phyloP scores from a whole-genome alignment of 345 rosid species.

The Populus nigra region DNA sequence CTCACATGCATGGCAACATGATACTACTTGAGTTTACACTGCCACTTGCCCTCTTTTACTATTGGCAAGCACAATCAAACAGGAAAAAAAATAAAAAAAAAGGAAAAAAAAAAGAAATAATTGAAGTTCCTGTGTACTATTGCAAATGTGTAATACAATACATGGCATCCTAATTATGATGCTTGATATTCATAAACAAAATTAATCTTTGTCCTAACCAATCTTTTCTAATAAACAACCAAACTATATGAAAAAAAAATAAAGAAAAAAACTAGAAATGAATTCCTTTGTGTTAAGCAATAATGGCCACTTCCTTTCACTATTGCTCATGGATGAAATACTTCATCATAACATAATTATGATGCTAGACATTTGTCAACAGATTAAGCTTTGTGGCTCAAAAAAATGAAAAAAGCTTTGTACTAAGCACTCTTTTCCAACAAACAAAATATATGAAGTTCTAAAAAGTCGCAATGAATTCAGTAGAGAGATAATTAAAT shows the following conservation, averaged over 20 bases:
- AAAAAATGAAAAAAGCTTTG: not conserved
- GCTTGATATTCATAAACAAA: not conserved
- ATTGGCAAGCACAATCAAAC: not conserved
- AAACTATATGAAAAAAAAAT: not conserved
- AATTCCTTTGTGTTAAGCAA: not conserved
- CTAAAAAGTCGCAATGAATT: not conserved
- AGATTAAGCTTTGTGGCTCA: not conserved
- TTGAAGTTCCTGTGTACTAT: not conserved
- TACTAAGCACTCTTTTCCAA: not conserved
- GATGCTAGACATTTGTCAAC: not conserved
- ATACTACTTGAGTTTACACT: not conserved
- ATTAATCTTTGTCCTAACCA: not conserved
- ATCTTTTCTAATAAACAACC: too few species aligned
- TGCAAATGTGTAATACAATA: not conserved
- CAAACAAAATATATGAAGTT: not conserved
- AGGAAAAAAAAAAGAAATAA: not conserved
- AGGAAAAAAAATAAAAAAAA: not conserved
- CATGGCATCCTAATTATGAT: not conserved
- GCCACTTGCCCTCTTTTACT: not conserved
- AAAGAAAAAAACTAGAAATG: not conserved
- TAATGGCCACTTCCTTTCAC: not conserved
- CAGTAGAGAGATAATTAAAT: not conserved
- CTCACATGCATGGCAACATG: not conserved
- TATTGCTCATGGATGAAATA: not conserved
- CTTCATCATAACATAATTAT: not conserved